Evolutionary conservation across 2,329 filamentous ascomycete species (phyloP).

Genomic region (Podosphaera xanthii): DNA sequence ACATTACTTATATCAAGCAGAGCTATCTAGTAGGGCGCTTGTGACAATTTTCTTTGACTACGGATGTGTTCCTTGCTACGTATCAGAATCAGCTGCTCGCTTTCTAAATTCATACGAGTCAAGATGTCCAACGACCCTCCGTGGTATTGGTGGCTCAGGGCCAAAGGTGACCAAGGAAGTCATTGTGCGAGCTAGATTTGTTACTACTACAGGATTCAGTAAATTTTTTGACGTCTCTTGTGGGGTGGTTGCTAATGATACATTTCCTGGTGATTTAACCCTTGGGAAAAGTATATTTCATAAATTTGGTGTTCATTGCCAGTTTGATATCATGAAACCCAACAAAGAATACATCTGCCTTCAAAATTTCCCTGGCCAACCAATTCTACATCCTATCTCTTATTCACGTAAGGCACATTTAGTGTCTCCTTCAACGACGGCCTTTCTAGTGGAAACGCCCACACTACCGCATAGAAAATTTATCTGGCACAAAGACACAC

Average conservation of each 20-base stretch:
- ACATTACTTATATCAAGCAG: too few species aligned
- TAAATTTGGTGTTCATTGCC: neutral
- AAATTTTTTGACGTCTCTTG: neutral
- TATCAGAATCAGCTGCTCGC: constrained; percentile 2
- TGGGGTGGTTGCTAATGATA: neutral
- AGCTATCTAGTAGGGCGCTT: too few species aligned
- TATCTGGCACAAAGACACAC: too few species aligned
- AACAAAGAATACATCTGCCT: too few species aligned
- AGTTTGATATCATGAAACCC: neutral
- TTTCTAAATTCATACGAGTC: neutral
- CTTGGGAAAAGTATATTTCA: neutral
- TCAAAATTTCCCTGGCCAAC: too few species aligned
- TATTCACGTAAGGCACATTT: neutral
- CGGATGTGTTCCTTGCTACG: neutral
- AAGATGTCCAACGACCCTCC: neutral
- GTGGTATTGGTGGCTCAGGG: neutral
- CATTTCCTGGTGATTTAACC: neutral
- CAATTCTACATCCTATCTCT: neutral
- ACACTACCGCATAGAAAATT: too few species aligned
- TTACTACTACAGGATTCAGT: neutral
- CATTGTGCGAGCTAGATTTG: neutral
- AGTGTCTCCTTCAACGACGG: neutral
- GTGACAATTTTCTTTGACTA: too few species aligned
- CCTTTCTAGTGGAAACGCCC: neutral
- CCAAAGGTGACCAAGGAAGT: neutral